Evolutionary conservation across 1,284 basidiomycete genomes (phyloP), one percentile per base, ranked within the genome.

Genomic region (Rugosomyces carneus): DNA sequence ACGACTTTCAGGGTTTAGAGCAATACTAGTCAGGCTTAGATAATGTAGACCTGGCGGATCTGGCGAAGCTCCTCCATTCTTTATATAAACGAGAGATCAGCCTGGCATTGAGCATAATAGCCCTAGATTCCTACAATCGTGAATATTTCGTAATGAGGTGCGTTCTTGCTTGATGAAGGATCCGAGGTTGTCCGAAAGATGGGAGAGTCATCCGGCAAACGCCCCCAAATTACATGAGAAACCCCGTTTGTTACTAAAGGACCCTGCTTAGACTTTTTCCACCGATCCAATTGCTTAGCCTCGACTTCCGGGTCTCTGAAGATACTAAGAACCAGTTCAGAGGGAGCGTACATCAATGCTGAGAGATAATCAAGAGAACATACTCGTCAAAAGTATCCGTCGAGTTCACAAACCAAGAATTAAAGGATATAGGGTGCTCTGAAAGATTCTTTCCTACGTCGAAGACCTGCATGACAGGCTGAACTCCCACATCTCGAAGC

Each of bases 401-500:
- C 1, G 48, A 49, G 36, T 52, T 55, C 24, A 47, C 50, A 13
- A 44, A 41, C 54, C 53, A 57, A 6, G 38, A 37, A n/a, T 38
- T 40, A 5, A 21, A 8, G 6, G 49, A 23, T 2, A 19, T 34
- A 4, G 45, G 42, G 15, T 56, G 55, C 23, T 54, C 55, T 1
- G 48, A 47, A n/a, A 55, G 47, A 40, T 53, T 60, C 37, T 54
- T 54, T 3, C 60, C 61, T 10, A 61, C 59, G 26, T 37, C 39
- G 15, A 53, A 55, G 15, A 58, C 47, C 35, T 60, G 37, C 4
- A 60, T 32, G 7, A 59, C 16, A 10, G 62, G 49, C 0, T 57
- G 57, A 31, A 73, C 66, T 11, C 63, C 64, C 18, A 65, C 55
- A 31, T 53, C 53, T 23, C 53, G 40, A 2, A 76, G 57, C 3